Percentiles rank a stretch among this genome's conserved stretches.
phyloP scores from a whole-genome alignment of 768 basidiomycete species.

The Calvatia gigantea region DNA sequence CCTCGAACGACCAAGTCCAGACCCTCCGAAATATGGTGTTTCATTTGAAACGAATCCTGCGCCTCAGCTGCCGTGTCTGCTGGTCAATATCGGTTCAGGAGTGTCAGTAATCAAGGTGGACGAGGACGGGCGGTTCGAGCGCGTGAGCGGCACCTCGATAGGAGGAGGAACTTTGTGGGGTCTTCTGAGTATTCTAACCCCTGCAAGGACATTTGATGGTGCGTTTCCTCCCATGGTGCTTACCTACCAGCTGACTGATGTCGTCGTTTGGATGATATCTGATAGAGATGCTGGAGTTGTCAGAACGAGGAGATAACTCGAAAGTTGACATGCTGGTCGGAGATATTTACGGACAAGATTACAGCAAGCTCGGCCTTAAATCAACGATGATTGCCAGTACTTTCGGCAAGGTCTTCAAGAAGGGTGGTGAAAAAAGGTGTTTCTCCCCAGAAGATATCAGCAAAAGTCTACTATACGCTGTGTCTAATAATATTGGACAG shows the following conservation, averaged over 20 bases:
- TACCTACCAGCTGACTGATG: conserved; percentile 11
- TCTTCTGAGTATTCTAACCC: conserved; percentile 89
- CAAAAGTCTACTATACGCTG: conserved; percentile 89
- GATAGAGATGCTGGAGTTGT: conserved; percentile 92
- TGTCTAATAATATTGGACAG: conserved; percentile 99
- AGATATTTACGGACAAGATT: conserved; percentile 99
- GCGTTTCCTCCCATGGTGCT: conserved; percentile 28
- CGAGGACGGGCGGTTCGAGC: conserved; percentile 91
- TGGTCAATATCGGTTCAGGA: conserved; percentile 98
- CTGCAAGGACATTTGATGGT: conserved; percentile 95
- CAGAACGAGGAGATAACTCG: conserved; percentile 91
- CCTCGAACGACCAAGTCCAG: conserved; percentile 84
- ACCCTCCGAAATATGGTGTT: conserved; percentile 86
- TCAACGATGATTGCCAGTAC: conserved; percentile 98
- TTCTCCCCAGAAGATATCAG: conserved; percentile 94
- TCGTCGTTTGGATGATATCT: conserved; percentile 3
- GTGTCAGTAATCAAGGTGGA: conserved; percentile 98
- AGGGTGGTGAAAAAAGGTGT: conserved; percentile 70
- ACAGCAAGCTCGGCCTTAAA: conserved; percentile 91
- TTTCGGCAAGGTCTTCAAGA: conserved; percentile 98
- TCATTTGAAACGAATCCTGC: conserved; percentile 82
- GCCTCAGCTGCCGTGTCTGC: conserved; percentile 89
- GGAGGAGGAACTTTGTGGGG: conserved; percentile 99
- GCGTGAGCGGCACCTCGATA: conserved; percentile 94
- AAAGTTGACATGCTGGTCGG: conserved; percentile 98